phyloP scores from a whole-genome alignment of 2,329 filamentous ascomycete species.

The Aschersonia sp. region DNA sequence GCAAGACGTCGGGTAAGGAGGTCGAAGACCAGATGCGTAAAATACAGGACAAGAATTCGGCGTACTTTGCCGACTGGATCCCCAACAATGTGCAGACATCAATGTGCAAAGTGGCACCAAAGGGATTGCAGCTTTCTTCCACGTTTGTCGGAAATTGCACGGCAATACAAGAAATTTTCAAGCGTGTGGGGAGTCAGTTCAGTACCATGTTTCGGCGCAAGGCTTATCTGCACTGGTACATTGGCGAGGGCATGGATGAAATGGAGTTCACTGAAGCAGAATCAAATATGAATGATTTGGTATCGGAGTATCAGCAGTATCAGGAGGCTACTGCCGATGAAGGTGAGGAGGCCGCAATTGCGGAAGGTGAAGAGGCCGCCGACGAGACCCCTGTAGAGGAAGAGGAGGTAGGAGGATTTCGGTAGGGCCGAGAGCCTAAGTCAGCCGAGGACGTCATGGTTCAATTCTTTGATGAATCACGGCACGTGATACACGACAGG shows the following conservation, averaged over 20 bases:
- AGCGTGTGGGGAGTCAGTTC: slow-evolving; percentile 99
- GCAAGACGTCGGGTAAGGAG: slow-evolving; percentile 99
- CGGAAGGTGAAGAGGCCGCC: too few species aligned
- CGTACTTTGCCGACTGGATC: slow-evolving; percentile 99
- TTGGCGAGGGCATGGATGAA: slow-evolving; percentile 99
- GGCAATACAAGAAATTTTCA: slow-evolving; percentile 99
- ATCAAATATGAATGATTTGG: slow-evolving; percentile 99
- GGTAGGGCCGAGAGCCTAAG: too few species aligned
- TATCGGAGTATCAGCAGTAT: slow-evolving; percentile 99
- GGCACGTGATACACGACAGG: too few species aligned
- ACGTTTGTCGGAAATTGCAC: slow-evolving; percentile 99
- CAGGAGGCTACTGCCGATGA: slow-evolving; percentile 96
- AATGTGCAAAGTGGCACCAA: slow-evolving; percentile 94
- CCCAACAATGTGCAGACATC: slow-evolving; percentile 99
- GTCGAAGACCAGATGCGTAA: slow-evolving; percentile 99
- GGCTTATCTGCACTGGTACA: slow-evolving; percentile 99
- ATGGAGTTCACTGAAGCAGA: slow-evolving; percentile 99
- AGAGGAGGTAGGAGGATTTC: too few species aligned
- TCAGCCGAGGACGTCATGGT: too few species aligned
- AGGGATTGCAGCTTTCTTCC: slow-evolving; percentile 95
- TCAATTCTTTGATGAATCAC: too few species aligned
- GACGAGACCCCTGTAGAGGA: too few species aligned
- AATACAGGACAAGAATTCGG: slow-evolving; percentile 98
- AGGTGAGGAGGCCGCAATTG: slow-evolving; percentile 39
- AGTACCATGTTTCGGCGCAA: slow-evolving; percentile 99